Conservation (phyloP, 2,329 filamentous ascomycete species). For the Fusarium paranaense region DNA sequence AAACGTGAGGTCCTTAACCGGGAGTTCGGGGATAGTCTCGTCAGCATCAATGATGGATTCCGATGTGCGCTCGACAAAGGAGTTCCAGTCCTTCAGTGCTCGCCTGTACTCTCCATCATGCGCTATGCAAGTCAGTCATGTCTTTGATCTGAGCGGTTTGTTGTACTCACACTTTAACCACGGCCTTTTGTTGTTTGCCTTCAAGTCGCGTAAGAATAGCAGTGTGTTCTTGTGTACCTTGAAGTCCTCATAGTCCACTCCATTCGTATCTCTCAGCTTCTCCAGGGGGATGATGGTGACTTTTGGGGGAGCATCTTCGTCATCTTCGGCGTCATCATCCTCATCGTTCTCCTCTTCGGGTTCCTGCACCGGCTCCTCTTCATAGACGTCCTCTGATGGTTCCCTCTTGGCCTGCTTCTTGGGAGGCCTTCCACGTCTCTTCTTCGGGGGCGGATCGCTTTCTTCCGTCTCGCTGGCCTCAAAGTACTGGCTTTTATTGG, state of each 20-base stretch:
- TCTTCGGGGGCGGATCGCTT: conserved; percentile 44
- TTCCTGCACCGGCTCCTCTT: conserved; percentile 41
- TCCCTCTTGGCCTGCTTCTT: conserved; percentile 39
- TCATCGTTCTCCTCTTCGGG: conserved; percentile 42
- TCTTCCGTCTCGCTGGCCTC: conserved; percentile 48
- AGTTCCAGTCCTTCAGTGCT: conserved; percentile 83
- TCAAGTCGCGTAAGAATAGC: conserved; percentile 68
- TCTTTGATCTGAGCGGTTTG: neutral
- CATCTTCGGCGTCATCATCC: conserved; percentile 50
- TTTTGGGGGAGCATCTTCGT: conserved; percentile 51
- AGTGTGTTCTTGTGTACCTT: conserved; percentile 69
- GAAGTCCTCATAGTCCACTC: conserved; percentile 61
- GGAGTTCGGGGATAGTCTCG: conserved; percentile 86
- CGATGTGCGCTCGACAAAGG: conserved; percentile 79
- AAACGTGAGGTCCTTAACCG: conserved; percentile 86
- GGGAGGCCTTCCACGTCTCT: conserved; percentile 43
- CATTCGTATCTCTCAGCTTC: conserved; percentile 49
- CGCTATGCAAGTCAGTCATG: conserved; percentile 59
- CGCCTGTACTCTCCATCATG: conserved; percentile 84
- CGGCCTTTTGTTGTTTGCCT: conserved; percentile 67
- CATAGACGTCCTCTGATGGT: conserved; percentile 44
- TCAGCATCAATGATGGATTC: conserved; percentile 78
- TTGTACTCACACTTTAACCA: conserved; percentile 66
- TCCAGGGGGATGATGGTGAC: conserved; percentile 52
- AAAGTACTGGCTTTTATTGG: conserved; percentile 65